A percentile compares a stretch with the other conserved stretches of the same genome.
Evolutionary conservation across 2,329 filamentous ascomycete species (phyloP).

Genomic region (Paracoccidioides lutzii): DNA sequence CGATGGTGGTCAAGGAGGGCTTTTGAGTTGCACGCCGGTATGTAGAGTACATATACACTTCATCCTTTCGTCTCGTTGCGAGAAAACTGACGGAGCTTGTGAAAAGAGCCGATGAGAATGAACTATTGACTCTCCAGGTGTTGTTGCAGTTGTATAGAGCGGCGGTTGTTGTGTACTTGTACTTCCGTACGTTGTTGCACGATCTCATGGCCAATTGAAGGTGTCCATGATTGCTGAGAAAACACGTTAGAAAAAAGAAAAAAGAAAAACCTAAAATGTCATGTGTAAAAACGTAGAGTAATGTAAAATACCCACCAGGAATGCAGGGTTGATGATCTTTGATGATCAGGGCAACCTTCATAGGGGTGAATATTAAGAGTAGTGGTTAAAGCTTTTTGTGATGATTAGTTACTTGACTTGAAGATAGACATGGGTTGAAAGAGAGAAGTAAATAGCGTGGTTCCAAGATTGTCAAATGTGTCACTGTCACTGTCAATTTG

Average conservation of each 20-base stretch:
- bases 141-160: not conserved
- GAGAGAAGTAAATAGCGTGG: no score
- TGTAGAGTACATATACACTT: not conserved
- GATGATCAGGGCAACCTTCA: not conserved
- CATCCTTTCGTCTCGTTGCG: not conserved
- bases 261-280: no score
- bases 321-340: no score
- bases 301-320: no score
- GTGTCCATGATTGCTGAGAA: not conserved
- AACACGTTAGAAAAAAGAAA: not conserved
- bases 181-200: not conserved
- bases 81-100: not conserved
- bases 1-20: not conserved
- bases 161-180: not conserved
- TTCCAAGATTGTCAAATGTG: no score
- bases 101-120: not conserved
- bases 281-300: no score
- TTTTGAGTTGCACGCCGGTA: not conserved
- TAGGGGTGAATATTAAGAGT: no score
- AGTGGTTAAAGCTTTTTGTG: no score
- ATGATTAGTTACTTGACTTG: no score
- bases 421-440: no score
- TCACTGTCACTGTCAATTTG: no score
- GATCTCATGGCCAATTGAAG: not conserved
- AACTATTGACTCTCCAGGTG: not conserved